Base-by-base conservation (phyloP, 78 protist genomes). In the Dictyostelium purpureum region DNA sequence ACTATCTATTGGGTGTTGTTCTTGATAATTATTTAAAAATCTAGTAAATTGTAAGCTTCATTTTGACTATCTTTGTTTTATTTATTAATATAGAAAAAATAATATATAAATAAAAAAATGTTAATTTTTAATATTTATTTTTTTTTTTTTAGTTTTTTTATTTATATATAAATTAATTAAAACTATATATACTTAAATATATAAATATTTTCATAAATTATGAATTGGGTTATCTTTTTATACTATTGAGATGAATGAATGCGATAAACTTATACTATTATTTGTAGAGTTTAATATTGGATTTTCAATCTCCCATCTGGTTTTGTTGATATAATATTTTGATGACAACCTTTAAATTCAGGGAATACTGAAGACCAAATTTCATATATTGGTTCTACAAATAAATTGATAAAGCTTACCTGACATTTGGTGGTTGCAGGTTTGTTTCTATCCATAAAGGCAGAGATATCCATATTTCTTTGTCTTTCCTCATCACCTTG, bases 401-500 rank as follows among this genome's bases (percentile, higher is more conserved):
- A 61, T 21, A 75, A 80, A 33, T 95, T 59, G n/a, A 94, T 91
- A 90, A 97, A 92, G 21, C 73, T 45, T 33, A 90, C 26, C 80
- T 97, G 98, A 73, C 96, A 93, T 90, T 94, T 95, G 10, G 95
- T 45, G 26, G 80, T 45, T 4, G 75, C 79, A 16, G 96, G 95
- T n/a, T 49, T 88, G 24, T 49, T 18, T 49, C 97, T 37, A 76
- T 96, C 95, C 94, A 74, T 89, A 56, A 96, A 96, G 12, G 98
- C 73, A 19, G 96, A 94, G 42, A 95, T 38, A 33, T 93, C 85
- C 51, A 95, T 45, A n/a, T 88, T 65, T n/a, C 28, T 21, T 45
- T 59, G 14, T 37, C 56, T 73, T 40, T 96, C 98, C 31, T 85
- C 31, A 52, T 96, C 98, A 12, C 98, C 98, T 76, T 91, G 95